phyloP scores from a whole-genome alignment of 176 grass and related monocot genomes.

The Panicum miliaceum region DNA sequence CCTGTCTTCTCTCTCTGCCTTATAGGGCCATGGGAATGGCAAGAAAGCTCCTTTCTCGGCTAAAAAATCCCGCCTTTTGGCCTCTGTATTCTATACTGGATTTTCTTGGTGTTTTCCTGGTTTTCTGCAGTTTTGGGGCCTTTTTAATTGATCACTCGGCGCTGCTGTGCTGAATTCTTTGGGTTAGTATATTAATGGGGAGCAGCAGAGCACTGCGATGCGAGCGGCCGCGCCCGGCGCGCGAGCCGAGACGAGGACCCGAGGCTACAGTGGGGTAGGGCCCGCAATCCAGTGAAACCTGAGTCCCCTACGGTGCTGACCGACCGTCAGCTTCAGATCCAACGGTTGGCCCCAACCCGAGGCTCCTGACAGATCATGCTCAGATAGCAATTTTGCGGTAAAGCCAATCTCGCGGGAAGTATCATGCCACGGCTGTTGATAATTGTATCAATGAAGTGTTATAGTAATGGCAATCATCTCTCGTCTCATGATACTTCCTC shows the following conservation, averaged over 20 bases:
- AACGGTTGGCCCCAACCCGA: neutral
- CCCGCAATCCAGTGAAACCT: neutral
- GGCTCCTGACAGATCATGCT: too few species aligned
- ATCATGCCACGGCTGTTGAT: too few species aligned
- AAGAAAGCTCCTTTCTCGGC: conserved; percentile 46
- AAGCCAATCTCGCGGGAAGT: too few species aligned
- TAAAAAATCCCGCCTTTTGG: conserved; percentile 36
- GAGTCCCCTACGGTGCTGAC: neutral
- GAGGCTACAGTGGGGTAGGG: neutral
- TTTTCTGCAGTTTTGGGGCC: conserved; percentile 16
- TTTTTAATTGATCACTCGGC: conserved; percentile 1
- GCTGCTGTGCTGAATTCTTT: conserved; percentile 27
- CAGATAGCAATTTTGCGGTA: too few species aligned
- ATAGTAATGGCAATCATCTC: too few species aligned
- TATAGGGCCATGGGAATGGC: conserved; percentile 43
- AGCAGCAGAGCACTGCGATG: conserved; percentile 10
- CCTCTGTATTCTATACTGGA: neutral
- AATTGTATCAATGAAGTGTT: too few species aligned
- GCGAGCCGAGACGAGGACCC: conserved; percentile 30
- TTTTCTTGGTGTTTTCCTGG: neutral
- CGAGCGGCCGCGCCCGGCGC: conserved; percentile 27
- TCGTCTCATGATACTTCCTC: too few species aligned
- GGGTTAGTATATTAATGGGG: conserved; percentile 26
- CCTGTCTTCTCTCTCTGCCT: neutral
- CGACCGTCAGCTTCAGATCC: neutral